phyloP scores from a whole-genome alignment of 768 basidiomycete genomes.

The Daedaleopsis sinensis region DNA sequence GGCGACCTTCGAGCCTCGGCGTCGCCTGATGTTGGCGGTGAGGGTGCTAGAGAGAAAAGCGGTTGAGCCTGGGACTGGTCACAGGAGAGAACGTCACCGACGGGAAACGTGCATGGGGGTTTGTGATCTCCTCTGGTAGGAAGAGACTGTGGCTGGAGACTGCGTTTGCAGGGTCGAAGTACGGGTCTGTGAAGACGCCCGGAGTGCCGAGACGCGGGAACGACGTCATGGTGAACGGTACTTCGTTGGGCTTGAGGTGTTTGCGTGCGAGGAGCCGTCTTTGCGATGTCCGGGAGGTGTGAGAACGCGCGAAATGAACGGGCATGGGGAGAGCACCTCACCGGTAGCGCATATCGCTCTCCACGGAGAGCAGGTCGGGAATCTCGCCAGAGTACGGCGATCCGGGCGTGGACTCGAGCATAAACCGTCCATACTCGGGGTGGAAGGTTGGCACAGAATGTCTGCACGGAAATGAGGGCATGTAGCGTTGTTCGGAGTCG shows the following conservation, averaged over 20 bases:
- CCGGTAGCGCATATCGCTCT: slow-evolving; percentile 95
- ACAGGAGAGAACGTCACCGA: slow-evolving; percentile 48
- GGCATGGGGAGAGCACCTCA: slow-evolving; percentile 24
- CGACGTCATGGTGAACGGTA: slow-evolving; percentile 93
- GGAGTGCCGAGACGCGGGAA: slow-evolving; percentile 90
- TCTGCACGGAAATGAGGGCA: slow-evolving; percentile 38
- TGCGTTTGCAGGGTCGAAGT: slow-evolving; percentile 72
- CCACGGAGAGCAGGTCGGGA: slow-evolving; percentile 84
- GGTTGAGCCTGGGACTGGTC: slow-evolving; percentile 20
- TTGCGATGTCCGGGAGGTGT: neutral
- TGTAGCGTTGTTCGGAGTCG: neutral
- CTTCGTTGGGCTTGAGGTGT: slow-evolving; percentile 82
- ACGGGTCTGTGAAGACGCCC: slow-evolving; percentile 92
- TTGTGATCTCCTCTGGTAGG: slow-evolving; percentile 93
- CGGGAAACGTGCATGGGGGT: slow-evolving; percentile 98
- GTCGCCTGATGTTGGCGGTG: slow-evolving; percentile 92
- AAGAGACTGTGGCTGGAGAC: slow-evolving; percentile 92
- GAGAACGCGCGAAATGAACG: neutral
- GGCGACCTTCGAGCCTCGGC: slow-evolving; percentile 91
- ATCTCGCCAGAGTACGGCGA: slow-evolving; percentile 91
- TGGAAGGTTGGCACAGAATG: slow-evolving; percentile 88
- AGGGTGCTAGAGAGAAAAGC: slow-evolving; percentile 65
- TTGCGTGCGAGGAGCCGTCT: slow-evolving; percentile 85
- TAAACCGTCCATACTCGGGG: slow-evolving; percentile 97
- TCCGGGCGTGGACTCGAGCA: slow-evolving; percentile 98